Evolutionary conservation across 2,329 filamentous ascomycete species (phyloP), one percentile per base, ranked within the genome.

Genomic region (Paraphaeosphaeria sporulosa): DNA sequence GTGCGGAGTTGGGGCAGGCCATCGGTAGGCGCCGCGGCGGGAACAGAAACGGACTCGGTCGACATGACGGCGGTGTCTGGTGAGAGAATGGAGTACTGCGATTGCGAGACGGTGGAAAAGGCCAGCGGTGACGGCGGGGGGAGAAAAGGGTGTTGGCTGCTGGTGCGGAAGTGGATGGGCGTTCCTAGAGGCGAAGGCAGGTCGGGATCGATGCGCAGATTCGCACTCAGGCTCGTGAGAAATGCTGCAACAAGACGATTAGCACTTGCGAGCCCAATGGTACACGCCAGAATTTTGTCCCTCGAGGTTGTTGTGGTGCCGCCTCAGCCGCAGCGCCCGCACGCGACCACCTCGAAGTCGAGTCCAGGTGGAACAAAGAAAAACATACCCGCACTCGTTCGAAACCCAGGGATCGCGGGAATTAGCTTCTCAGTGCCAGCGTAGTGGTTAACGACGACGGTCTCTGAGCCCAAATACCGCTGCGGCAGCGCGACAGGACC

Each of bases 211-310:
- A 94, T 87, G 69, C 89, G 89, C 57, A 95, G 86, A 73, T 95
- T 95, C 64, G 90, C 90, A 67, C 91, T 88, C 17, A 95, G 84
- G 68, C 92, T 94, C 58, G 88, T 90, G 78, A 95, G 90, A 82
- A 95, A 95, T 27, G 91, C 92, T 95, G 77, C 21, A 19, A n/a
- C 19, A 3, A 2, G 17, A 32, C 4, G 13, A 5, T 44, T 44
- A 54, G 38, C 25, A 54, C 19, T 17, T 42, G 23, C 21, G 27
- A 17, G 19, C 8, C 34, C 34, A 52, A 32, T 30, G 19, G 51
- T 25, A 17, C 19, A n/a, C 1, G 25, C 15, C 3, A 10, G 8
- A 27, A n/a, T 15, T 27, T 52, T 21, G 42, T 10, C 19, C 8
- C 7, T 12, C 36, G 9, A 34, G 5, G 34, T 25, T 40, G 27